A percentile compares a stretch with the other conserved stretches of the same genome.
Evolutionary conservation across 768 basidiomycete genomes (phyloP).

Genomic region (Mycena kentingensis): DNA sequence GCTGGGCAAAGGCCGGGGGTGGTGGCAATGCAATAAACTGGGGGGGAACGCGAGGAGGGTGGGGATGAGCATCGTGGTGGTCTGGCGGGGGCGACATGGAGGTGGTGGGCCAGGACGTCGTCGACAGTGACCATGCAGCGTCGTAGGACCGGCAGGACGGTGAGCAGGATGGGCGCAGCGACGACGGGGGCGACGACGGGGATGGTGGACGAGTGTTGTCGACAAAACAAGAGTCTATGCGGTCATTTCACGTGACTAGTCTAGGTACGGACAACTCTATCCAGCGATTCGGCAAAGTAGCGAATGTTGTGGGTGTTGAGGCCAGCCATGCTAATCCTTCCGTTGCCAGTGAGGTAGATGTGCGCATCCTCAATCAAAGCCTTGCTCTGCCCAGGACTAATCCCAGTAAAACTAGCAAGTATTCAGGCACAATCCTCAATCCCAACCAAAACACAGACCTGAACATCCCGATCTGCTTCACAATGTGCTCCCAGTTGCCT

Average conservation of each 20-base stretch:
- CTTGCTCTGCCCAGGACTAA: constrained; percentile 66
- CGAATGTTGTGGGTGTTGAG: constrained; percentile 78
- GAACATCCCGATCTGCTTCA: constrained; percentile 97
- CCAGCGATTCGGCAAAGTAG: constrained; percentile 72
- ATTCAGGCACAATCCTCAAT: constrained; percentile 4
- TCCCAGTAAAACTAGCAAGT: constrained; percentile 74
- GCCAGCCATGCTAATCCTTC: constrained; percentile 94
- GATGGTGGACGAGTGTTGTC: no score
- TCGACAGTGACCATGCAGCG: no score
- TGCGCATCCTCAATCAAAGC: constrained; percentile 72
- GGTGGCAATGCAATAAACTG: constrained; percentile 35
- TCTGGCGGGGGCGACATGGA: no score
- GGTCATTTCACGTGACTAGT: constrained; percentile 6
- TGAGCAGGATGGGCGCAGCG: no score
- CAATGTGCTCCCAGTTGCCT: constrained; percentile 94
- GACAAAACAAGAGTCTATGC: no score
- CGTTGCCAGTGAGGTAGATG: constrained; percentile 84
- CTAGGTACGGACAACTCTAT: constrained; percentile 61
- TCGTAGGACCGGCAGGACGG: no score
- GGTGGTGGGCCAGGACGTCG: no score
- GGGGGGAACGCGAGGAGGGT: no score
- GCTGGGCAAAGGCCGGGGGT: constrained; percentile 35
- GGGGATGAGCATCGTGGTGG: no score
- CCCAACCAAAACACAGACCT: constrained; percentile 50
- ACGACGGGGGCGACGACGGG: no score